Evolutionary conservation across 805 yeast genomes (phyloP).

Genomic region (Maudiozyma serrabonitensis): DNA sequence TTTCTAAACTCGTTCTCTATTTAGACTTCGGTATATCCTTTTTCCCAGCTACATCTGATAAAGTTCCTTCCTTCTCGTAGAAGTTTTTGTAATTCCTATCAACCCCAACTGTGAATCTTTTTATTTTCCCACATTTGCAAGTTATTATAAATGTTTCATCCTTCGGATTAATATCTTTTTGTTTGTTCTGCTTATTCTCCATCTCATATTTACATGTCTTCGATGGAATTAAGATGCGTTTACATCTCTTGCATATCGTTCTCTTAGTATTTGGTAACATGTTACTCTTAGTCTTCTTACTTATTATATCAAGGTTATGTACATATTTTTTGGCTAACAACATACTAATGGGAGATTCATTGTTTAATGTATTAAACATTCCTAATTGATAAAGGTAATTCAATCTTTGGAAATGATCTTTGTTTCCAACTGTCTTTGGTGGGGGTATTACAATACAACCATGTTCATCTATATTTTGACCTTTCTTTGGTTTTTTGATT

Average conservation of each 20-base stretch:
- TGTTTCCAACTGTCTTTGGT: conserved; percentile 39
- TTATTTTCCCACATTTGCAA: conserved; percentile 46
- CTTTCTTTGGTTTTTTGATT: not conserved
- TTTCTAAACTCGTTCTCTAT: no score
- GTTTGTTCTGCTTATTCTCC: conserved; percentile 6
- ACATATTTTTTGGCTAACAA: conserved; percentile 47
- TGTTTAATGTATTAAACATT: conserved; percentile 26
- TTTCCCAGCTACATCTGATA: not conserved
- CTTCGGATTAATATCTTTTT: conserved; percentile 21
- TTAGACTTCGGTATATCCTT: not conserved
- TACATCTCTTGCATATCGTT: conserved; percentile 59
- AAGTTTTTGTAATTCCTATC: conserved; percentile 35
- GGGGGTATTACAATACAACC: conserved; percentile 16
- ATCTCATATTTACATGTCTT: conserved; percentile 12
- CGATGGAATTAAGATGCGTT: conserved; percentile 42
- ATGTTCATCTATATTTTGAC: conserved; percentile 10
- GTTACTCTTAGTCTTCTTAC: conserved; percentile 58
- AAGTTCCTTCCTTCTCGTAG: conserved; percentile 16
- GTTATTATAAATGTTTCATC: conserved; percentile 40
- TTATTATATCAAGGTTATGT: conserved; percentile 46
- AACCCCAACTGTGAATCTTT: conserved; percentile 55
- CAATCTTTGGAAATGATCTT: conserved; percentile 51
- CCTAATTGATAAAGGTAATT: conserved; percentile 54
- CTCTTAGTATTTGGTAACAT: conserved; percentile 59
- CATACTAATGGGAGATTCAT: conserved; percentile 1